phyloP scores from a whole-genome alignment of 78 protist genomes.

The Monosiga brevicollis region DNA sequence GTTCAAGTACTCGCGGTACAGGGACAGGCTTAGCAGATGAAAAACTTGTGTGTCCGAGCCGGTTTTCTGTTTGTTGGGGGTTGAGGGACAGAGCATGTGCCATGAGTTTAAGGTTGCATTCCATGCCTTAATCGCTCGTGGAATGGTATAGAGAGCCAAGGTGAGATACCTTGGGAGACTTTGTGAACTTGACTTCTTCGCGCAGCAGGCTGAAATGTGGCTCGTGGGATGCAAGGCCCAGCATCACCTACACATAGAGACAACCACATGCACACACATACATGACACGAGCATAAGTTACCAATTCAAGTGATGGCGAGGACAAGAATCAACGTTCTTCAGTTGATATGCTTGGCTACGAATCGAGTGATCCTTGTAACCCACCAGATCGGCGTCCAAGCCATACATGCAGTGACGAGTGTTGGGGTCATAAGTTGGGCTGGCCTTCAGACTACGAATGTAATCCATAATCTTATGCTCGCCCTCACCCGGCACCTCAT shows the following conservation, averaged over 20 bases:
- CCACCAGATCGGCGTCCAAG: slow-evolving; percentile 81
- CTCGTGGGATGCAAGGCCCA: slow-evolving; percentile 81
- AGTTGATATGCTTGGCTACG: no score
- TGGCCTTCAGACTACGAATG: slow-evolving; percentile 38
- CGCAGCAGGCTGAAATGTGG: slow-evolving; percentile 71
- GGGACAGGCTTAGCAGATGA: slow-evolving; percentile 27
- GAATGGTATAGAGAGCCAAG: no score
- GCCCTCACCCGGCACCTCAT: slow-evolving; percentile 76
- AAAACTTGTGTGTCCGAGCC: slow-evolving; percentile 12
- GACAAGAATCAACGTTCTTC: no score
- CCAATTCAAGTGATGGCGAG: no score
- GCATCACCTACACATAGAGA: slow-evolving; percentile 45
- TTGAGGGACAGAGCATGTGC: no score
- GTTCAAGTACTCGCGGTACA: slow-evolving; percentile 53
- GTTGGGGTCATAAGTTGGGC: slow-evolving; percentile 9
- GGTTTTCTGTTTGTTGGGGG: neutral
- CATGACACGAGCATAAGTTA: no score
- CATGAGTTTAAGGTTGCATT: no score
- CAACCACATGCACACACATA: neutral
- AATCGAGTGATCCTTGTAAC: no score
- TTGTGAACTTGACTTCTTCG: slow-evolving; percentile 55
- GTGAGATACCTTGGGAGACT: no score
- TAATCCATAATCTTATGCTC: slow-evolving; percentile 87
- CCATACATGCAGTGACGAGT: slow-evolving; percentile 85
- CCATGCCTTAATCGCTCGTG: no score